Evolutionary conservation across 208 protist genomes (phyloP), one percentile per base, ranked within the genome.

Genomic region (Leishmania aethiopica): DNA sequence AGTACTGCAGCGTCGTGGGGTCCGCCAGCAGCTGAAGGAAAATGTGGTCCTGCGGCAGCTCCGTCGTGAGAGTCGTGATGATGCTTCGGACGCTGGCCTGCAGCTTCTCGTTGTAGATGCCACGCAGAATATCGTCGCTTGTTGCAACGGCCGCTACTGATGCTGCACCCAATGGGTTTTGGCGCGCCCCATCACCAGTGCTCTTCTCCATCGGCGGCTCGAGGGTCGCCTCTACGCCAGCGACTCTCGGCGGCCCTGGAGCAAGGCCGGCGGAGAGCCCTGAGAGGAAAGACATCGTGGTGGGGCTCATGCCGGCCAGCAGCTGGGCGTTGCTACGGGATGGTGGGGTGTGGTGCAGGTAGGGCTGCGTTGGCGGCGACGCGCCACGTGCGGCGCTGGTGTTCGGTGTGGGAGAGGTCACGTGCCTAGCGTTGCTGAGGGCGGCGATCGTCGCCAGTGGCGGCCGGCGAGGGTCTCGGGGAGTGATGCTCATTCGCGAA

Each of bases 1-100:
- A 89, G 87, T 94, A 97, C 81, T 91, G 88, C 85, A 85, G 74
- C 32, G 94, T 97, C 28, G 86, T 83, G 0, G 86, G 76, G 82
- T 97, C 94, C 10, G 83, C 82, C 62, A 96, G 32, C 51, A 97
- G 91, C 88, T 97, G 94, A 64, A 87, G 76, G 59, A 96, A 93
- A 17, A 97, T 87, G 79, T 96, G 91, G 70, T 97, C 94, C 25
- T 80, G 80, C 15, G 94, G 94, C 4, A 96, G 78, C 69, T 94
- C 91, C 6, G 77, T 71, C n/a, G 80, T 74, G 49, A 96, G 86
- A 0, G 92, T 87, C 66, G 83, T 82, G 37, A 94, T 80, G 75
- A 97, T 91, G 76, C 84, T 88, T 53, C 86, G 80, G 10, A 95
- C 86, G 70, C 92, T 91, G 53, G 84, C 86, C 32, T 88, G 88